Percentiles rank a stretch among this genome's conserved stretches.
Conservation (phyloP, 2,329 filamentous ascomycete genomes). For the Cladophialophora bantiana region DNA sequence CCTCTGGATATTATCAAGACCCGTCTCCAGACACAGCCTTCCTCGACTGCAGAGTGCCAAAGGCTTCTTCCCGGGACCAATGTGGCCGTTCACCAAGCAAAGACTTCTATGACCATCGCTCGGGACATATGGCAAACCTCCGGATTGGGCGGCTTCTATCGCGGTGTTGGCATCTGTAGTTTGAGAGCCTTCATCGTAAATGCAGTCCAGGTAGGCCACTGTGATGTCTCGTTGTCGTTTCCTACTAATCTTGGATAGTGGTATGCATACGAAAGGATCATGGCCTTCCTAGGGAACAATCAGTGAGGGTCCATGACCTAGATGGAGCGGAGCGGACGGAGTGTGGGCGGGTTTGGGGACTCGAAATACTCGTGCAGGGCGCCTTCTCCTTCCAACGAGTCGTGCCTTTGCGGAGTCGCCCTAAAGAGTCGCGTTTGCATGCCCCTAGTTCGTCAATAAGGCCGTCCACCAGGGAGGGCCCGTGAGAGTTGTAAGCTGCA, state of each 20-base stretch:
- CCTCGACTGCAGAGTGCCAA: conserved; percentile 38
- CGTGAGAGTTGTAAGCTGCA: not conserved
- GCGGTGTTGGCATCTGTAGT: conserved; percentile 81
- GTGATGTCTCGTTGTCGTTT: conserved; percentile 1
- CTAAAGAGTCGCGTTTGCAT: not conserved
- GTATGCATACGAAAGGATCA: conserved; percentile 89
- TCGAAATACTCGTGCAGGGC: not conserved
- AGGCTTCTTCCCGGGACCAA: conserved; percentile 39
- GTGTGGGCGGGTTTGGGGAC: not conserved
- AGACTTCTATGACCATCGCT: conserved; percentile 69
- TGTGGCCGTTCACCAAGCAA: conserved; percentile 36
- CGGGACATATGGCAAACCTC: conserved; percentile 69
- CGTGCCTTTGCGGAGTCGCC: not conserved
- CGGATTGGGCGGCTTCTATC: conserved; percentile 71
- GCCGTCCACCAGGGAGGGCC: not conserved
- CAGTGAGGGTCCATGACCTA: conserved; percentile 14
- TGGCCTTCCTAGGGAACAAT: conserved; percentile 54
- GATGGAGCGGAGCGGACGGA: not conserved
- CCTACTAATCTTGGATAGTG: conserved; percentile 61
- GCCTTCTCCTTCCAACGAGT: not conserved
- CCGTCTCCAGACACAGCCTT: conserved; percentile 77
- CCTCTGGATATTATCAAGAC: conserved; percentile 94
- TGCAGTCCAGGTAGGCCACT: conserved; percentile 69
- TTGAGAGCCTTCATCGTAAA: conserved; percentile 89
- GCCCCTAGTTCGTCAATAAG: not conserved